Evolutionary conservation across 2,329 filamentous ascomycete species (phyloP).

Genomic region (Paecilomyces niveus): DNA sequence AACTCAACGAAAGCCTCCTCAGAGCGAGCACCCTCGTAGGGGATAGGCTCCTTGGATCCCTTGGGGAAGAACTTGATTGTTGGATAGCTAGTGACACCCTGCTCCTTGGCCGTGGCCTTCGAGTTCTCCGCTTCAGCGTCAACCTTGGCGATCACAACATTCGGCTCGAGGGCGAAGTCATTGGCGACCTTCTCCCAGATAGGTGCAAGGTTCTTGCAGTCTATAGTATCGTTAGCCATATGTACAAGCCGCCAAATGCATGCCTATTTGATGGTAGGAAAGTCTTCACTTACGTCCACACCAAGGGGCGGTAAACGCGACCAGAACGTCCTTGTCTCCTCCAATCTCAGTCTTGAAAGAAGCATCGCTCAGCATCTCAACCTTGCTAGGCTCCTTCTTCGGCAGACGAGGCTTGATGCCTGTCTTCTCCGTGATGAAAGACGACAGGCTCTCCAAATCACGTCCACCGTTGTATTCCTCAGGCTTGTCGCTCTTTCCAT

Average conservation of each 20-base stretch:
- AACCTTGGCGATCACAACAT: conserved; percentile 86
- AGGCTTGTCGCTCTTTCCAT: conserved; percentile 83
- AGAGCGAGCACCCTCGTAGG: conserved; percentile 68
- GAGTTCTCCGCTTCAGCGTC: conserved; percentile 84
- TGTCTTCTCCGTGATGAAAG: conserved; percentile 81
- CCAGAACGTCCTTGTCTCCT: conserved; percentile 78
- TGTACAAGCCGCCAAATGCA: background rate
- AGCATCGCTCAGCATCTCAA: conserved; percentile 72
- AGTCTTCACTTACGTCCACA: conserved; percentile 71
- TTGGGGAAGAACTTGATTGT: conserved; percentile 97
- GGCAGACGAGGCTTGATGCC: conserved; percentile 66
- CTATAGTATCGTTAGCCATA: conserved; percentile 41
- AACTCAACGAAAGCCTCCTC: conserved; percentile 72
- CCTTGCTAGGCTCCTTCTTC: conserved; percentile 60
- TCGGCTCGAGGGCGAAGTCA: conserved; percentile 70
- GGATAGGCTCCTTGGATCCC: conserved; percentile 63
- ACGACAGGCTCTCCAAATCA: conserved; percentile 75
- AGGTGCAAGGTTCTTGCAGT: conserved; percentile 93
- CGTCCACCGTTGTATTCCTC: conserved; percentile 79
- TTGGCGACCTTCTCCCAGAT: conserved; percentile 80
- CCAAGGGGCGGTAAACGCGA: conserved; percentile 97
- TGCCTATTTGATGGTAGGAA: conserved; percentile 2
- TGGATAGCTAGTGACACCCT: conserved; percentile 79
- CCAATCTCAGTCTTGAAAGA: conserved; percentile 74
- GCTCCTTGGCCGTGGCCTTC: conserved; percentile 67